Evolutionary conservation across 441 rosid species (phyloP), one percentile per base, ranked within the genome.

Genomic region (Syzygium syzygioides): DNA sequence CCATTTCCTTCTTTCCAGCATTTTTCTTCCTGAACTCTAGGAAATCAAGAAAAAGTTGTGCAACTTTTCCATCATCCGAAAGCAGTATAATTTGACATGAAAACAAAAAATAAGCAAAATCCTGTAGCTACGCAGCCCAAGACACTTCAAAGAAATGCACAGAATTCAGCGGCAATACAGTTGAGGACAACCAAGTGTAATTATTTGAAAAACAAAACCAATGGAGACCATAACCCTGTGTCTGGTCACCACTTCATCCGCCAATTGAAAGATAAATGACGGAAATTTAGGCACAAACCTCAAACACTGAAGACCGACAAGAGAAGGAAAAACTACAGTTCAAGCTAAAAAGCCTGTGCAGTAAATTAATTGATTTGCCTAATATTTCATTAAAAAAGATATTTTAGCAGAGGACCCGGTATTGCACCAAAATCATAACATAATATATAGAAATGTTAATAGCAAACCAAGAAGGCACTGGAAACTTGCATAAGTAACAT

Each of bases 21-120:
- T 92, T 96, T 91, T 94, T 95, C 93, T 91, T 93, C 92, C 92
- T 94, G 89, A 94, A 96, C 86, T 93, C 97, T 96, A 88, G 32
- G 91, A 32, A 28, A 34, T 55, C 79, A 90, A 90, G 79, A 34
- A 85, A 56, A 64, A 76, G 83, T 25, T 1, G 6, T 12, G 53
- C 83, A 10, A 1, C 83, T 12, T 76, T 76, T 41, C 83, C 52
- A 76, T 41, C 53, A 76, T 76, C 1, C 18, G 3, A 41, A 37
- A 76, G 83, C 52, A 41, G 83, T 41, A 41, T 41, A 41, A 12
- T 6, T 76, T 23, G 52, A 2, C 52, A 41, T 76, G 83, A 41
- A 41, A 76, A 25, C 83, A 23, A 76, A 76, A 76, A 76, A 76
- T 41, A 5, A 76, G 83, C 83, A 76, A 76, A 20, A 76, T 76